phyloP scores from a whole-genome alignment of 225 moss, liverwort and hornwort genomes.

The Lunularia cruciata region DNA sequence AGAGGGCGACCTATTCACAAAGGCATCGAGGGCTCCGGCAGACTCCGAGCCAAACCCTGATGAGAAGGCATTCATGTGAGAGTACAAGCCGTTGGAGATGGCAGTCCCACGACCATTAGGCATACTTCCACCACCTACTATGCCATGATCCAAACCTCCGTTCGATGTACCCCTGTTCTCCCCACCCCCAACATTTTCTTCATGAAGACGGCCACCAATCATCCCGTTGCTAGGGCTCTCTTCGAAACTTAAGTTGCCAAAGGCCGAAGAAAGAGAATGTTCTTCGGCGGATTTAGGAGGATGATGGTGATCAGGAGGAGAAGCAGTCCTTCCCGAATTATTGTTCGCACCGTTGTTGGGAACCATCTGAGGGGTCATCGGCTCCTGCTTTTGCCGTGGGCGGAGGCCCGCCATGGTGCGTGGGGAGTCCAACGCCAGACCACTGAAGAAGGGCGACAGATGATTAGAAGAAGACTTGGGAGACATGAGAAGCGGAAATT shows the following conservation, averaged over 20 bases:
- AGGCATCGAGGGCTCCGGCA: constrained; percentile 58
- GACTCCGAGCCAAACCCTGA: constrained; percentile 60
- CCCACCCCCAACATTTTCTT: constrained; percentile 32
- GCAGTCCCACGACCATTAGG: constrained; percentile 69
- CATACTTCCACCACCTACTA: constrained; percentile 32
- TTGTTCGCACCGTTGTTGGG: constrained; percentile 45
- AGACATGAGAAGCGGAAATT: constrained; percentile 59
- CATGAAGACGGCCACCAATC: constrained; percentile 43
- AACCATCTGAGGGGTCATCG: constrained; percentile 36
- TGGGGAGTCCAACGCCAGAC: constrained; percentile 78
- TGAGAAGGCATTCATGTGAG: constrained; percentile 58
- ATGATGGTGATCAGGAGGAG: constrained; percentile 53
- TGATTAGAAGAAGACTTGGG: constrained; percentile 71
- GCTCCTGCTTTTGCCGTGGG: constrained; percentile 61
- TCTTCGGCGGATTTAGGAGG: constrained; percentile 53
- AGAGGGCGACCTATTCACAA: constrained; percentile 61
- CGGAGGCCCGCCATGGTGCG: constrained; percentile 68
- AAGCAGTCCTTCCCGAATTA: constrained; percentile 46
- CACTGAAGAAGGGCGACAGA: constrained; percentile 70
- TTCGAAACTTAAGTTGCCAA: constrained; percentile 78
- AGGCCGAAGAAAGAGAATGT: constrained; percentile 60
- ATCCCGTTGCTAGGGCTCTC: constrained; percentile 50
- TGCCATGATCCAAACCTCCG: constrained; percentile 56
- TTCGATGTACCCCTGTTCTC: constrained; percentile 40
- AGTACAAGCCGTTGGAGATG: constrained; percentile 69